A percentile compares a stretch with the other conserved stretches of the same genome.
Evolutionary conservation across 2,329 filamentous ascomycete genomes (phyloP).

Genomic region (Pyrenophora tritici-repentis): DNA sequence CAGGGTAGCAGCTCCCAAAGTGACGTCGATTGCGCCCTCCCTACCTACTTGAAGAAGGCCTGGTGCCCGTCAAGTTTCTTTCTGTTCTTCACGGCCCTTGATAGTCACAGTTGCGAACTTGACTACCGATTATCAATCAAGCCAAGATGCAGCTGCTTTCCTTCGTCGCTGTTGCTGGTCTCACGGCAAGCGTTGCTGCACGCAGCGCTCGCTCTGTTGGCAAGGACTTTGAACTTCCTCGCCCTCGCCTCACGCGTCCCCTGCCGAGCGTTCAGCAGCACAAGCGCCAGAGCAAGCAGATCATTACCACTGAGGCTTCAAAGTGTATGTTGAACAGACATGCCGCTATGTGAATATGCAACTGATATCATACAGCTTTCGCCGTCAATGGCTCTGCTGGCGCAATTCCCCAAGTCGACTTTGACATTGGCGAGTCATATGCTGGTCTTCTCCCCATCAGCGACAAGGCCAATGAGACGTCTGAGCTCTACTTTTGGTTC

Average conservation of each 20-base stretch:
- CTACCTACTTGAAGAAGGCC: conserved; percentile 7
- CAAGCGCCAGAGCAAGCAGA: conserved; percentile 28
- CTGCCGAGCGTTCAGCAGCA: conserved; percentile 21
- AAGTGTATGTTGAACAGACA: conserved; percentile 16
- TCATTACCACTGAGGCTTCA: conserved; percentile 49
- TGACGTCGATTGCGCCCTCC: conserved; percentile 12
- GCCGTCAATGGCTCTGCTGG: conserved; percentile 45
- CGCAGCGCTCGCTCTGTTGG: conserved; percentile 37
- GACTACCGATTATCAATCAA: conserved; percentile 5
- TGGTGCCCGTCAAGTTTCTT: not conserved
- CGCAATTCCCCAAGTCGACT: conserved; percentile 55
- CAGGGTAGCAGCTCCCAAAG: conserved; percentile 10
- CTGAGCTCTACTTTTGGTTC: conserved; percentile 61
- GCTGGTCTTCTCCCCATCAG: conserved; percentile 59
- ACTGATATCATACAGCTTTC: conserved; percentile 35
- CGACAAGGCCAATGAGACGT: conserved; percentile 52
- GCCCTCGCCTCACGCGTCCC: conserved; percentile 32
- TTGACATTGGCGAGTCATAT: conserved; percentile 53
- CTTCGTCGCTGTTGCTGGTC: conserved; percentile 35
- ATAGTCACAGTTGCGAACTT: conserved; percentile 7
- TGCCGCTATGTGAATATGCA: not conserved
- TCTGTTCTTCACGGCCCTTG: conserved; percentile 2
- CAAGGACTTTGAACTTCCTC: conserved; percentile 36
- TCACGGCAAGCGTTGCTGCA: conserved; percentile 34
- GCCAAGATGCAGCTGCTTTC: conserved; percentile 40